Evolutionary conservation across 2,329 filamentous ascomycete genomes (phyloP).

Genomic region (Aspergillus unguis): DNA sequence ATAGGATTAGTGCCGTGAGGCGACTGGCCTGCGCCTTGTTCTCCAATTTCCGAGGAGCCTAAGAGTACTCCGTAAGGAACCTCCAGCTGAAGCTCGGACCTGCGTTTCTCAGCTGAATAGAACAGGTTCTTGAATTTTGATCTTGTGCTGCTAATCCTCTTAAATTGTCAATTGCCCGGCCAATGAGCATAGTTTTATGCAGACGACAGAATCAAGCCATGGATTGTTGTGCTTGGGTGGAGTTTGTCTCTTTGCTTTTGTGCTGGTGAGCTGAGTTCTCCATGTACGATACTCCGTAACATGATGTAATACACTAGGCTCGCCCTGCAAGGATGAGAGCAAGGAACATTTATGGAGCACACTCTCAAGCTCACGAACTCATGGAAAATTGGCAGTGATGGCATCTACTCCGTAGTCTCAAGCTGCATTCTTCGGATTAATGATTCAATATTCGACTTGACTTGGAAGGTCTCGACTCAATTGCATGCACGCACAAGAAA

Average conservation of each 20-base stretch:
- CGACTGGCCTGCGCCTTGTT: constrained; percentile 1
- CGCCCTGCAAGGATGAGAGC: not conserved
- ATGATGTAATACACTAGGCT: constrained; percentile 7
- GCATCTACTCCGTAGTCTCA: not conserved
- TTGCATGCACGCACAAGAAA: constrained; percentile 1
- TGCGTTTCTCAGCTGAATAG: not conserved
- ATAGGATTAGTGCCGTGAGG: constrained; percentile 1
- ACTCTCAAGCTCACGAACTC: too few relatives aligned
- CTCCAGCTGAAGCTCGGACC: constrained; percentile 9
- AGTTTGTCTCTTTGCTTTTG: constrained; percentile 3
- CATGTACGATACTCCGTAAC: constrained; percentile 1
- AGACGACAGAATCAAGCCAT: not conserved
- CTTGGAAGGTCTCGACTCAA: not conserved
- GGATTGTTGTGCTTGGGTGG: constrained; percentile 4
- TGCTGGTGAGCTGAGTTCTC: constrained; percentile 8
- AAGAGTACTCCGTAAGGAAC: too few relatives aligned
- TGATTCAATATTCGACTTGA: not conserved
- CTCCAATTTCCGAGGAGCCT: constrained; percentile 1
- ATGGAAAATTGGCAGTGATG: not conserved
- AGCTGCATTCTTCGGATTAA: not conserved
- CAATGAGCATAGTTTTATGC: not conserved
- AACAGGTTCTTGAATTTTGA: too few relatives aligned
- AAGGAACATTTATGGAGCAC: not conserved
- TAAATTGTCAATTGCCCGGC: not conserved
- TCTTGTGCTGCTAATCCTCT: too few relatives aligned